Evolutionary conservation across 768 basidiomycete genomes (phyloP).

Genomic region (Galerina sulciceps): DNA sequence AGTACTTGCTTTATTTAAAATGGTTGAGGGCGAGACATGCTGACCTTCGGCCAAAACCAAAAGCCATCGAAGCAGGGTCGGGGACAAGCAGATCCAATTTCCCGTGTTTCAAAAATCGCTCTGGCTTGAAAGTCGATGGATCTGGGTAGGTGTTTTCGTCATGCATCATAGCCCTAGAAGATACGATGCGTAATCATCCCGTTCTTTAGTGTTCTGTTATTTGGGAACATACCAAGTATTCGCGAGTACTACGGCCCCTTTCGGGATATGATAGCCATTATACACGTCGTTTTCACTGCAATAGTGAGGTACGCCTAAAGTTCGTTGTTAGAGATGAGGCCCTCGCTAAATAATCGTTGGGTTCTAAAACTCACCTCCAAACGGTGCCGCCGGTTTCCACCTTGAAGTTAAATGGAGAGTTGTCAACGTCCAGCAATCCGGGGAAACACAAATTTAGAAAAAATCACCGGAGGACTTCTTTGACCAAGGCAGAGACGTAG

Average conservation of each 20-base stretch:
- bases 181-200: background rate
- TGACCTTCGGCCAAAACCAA: slow-evolving; percentile 45
- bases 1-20: background rate
- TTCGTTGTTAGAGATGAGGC: too few species aligned
- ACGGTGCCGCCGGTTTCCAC: too few species aligned
- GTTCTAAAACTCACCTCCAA: background rate
- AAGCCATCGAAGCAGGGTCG: slow-evolving; percentile 40
- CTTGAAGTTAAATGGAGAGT: background rate
- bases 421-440: background rate
- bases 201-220: background rate
- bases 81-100: slow-evolving; percentile 34
- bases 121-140: slow-evolving; percentile 44
- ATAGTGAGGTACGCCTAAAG: slow-evolving; percentile 30
- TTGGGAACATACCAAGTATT: slow-evolving; percentile 35
- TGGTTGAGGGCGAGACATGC: background rate
- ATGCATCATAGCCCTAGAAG: slow-evolving; percentile 36
- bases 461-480: slow-evolving; percentile 19
- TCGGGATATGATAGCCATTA: slow-evolving; percentile 49
- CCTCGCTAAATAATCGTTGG: too few species aligned
- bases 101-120: slow-evolving; percentile 49
- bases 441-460: background rate
- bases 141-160: slow-evolving; percentile 37
- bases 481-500: slow-evolving; percentile 17
- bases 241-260: slow-evolving; percentile 40
- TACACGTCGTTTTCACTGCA: slow-evolving; percentile 41